Percentiles rank a stretch among this genome's conserved stretches.
phyloP scores from a whole-genome alignment of 2,329 filamentous ascomycete species.

The Fusarium pseudocircinatum region DNA sequence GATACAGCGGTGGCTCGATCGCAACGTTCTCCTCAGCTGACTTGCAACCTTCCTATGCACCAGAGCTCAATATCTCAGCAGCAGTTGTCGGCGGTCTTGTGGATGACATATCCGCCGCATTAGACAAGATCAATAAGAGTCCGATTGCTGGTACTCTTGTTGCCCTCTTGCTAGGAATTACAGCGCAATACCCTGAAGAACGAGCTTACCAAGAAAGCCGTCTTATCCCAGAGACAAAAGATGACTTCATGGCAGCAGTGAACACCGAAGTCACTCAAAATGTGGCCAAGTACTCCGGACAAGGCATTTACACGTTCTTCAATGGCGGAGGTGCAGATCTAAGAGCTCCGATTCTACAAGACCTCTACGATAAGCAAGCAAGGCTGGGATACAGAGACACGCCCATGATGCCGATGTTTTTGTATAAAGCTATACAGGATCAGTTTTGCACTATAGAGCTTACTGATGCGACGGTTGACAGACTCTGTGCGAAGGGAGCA shows the following conservation, averaged over 20 bases:
- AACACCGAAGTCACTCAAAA: conserved; percentile 14
- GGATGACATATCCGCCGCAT: conserved; percentile 22
- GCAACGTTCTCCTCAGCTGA: conserved; percentile 28
- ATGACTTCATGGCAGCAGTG: conserved; percentile 9
- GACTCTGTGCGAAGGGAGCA: conserved; percentile 53
- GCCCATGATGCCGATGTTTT: conserved; percentile 58
- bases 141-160: conserved; percentile 16
- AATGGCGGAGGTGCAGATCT: conserved; percentile 39
- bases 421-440: conserved; percentile 61
- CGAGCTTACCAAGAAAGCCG: conserved; percentile 18
- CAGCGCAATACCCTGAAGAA: conserved; percentile 26
- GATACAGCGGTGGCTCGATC: conserved; percentile 37
- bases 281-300: conserved; percentile 28
- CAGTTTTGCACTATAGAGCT: conserved; percentile 54
- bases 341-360: conserved; percentile 24
- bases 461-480: conserved; percentile 54
- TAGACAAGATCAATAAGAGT: conserved; percentile 27
- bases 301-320: conserved; percentile 46
- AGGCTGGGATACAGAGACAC: conserved; percentile 49
- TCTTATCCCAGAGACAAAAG: conserved; percentile 5
- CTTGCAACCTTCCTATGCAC: conserved; percentile 27
- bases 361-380: conserved; percentile 44
- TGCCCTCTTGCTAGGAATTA: conserved; percentile 29
- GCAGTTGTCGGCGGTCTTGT: conserved; percentile 32
- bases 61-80: conserved; percentile 12